Evolutionary conservation across 768 basidiomycete species (phyloP), one percentile per base, ranked within the genome.

Genomic region (Rickenella mellea): DNA sequence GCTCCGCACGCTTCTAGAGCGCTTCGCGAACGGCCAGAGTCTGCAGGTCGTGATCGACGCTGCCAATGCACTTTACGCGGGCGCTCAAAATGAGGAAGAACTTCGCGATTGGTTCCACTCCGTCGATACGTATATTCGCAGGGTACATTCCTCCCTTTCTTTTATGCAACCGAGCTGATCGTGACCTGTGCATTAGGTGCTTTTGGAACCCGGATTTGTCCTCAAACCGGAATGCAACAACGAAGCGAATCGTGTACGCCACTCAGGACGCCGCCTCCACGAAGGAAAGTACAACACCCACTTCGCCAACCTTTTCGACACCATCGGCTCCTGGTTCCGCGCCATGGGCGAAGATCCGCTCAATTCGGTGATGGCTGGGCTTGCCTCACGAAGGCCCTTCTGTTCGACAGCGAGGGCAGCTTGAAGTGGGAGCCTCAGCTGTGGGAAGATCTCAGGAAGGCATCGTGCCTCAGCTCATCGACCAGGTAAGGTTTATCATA

Each of bases 351-450:
- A 91, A 3, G 94, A 97, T 59, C 82, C 85, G 1, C 66, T 83
- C 54, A 92, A 92, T 83, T 96, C 53, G 89, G 86, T 20, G 73
- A 86, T 43, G 88, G 91, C 57, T 86, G 80, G 80, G 78, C 75
- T 1, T 69, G 83, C 6, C 68, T 94, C 19, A 88, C 87, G 27
- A 79, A 72, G 49, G 86, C 94, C 50, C 55, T 98, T n/a, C 67
- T 96, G 10, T 87, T 90, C 48, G 74, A 85, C 50, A 66, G 62
- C 35, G 85, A 93, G 47, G 93, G 92, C 6, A 76, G 74, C 47
- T 68, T 96, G 43, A 79, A 79, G 57, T 96, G 90, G 74, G 96
- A 97, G 68, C 74, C 80, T 3, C 74, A 82, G 25, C 65, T 98
- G 2, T 89, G 93, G 93, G 75, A 76, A 51, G 93, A 98, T 56